Conservation (phyloP, 2,329 filamentous ascomycete species). For the Chaetomium globosum region DNA sequence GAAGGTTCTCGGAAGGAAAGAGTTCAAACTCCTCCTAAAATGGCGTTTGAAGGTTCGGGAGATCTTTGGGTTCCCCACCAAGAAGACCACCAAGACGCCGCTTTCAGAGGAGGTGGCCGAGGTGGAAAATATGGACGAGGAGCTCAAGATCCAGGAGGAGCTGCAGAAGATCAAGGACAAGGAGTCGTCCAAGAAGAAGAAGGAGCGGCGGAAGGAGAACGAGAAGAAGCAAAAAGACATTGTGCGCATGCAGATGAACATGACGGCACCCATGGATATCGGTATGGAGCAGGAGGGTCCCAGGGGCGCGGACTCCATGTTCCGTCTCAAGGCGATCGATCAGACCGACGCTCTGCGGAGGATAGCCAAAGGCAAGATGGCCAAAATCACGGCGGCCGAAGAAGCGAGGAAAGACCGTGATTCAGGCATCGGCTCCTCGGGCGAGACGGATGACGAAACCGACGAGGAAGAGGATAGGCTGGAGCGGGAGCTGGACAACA, state of each 20-base stretch:
- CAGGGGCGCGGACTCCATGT: slow-evolving; percentile 79
- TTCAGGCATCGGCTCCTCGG: slow-evolving; percentile 58
- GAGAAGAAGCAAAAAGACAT: slow-evolving; percentile 94
- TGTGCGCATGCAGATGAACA: slow-evolving; percentile 94
- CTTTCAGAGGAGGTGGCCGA: slow-evolving; percentile 73
- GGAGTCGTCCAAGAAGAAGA: slow-evolving; percentile 74
- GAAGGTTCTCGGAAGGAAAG: slow-evolving; percentile 87
- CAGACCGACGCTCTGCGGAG: slow-evolving; percentile 70
- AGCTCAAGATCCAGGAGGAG: slow-evolving; percentile 86
- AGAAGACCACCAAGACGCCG: slow-evolving; percentile 61
- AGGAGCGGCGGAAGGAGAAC: slow-evolving; percentile 83
- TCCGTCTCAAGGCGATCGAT: slow-evolving; percentile 80
- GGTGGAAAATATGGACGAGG: slow-evolving; percentile 90
- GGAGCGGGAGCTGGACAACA: slow-evolving; percentile 79
- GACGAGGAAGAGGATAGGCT: slow-evolving; percentile 82
- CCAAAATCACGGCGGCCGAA: slow-evolving; percentile 61
- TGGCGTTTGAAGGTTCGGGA: slow-evolving; percentile 91
- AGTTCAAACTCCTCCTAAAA: slow-evolving; percentile 85
- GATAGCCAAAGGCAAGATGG: slow-evolving; percentile 79
- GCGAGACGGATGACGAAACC: slow-evolving; percentile 62
- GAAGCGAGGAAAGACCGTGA: slow-evolving; percentile 61
- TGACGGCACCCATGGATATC: slow-evolving; percentile 94
- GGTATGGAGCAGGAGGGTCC: slow-evolving; percentile 85
- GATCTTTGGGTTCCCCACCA: slow-evolving; percentile 81
- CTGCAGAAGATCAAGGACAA: slow-evolving; percentile 80